Evolutionary conservation across 2,329 filamentous ascomycete genomes (phyloP).

Genomic region (Albophoma yamanashiensis): DNA sequence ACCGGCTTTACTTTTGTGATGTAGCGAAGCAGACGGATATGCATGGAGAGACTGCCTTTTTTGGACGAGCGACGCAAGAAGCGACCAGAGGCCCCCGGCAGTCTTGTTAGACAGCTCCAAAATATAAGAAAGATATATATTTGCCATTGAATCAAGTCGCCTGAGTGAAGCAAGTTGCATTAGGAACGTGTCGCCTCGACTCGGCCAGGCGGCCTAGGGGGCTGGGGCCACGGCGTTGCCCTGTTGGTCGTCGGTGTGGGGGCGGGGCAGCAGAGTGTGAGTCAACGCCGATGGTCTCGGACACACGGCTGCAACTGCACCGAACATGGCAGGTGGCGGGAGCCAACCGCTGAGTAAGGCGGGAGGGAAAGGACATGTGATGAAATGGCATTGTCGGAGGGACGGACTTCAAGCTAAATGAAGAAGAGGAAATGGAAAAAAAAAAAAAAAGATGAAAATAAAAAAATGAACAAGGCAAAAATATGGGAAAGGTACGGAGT

Average conservation of each 20-base stretch:
- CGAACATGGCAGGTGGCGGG: too few relatives aligned
- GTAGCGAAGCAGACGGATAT: neutral
- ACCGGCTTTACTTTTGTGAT: neutral
- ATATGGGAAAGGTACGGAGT: too few relatives aligned
- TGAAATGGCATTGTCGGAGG: too few relatives aligned
- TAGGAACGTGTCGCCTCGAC: neutral
- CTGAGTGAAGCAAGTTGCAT: neutral
- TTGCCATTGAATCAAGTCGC: neutral
- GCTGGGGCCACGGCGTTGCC: neutral
- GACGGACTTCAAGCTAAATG: too few relatives aligned
- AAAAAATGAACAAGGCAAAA: too few relatives aligned
- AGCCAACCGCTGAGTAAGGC: too few relatives aligned
- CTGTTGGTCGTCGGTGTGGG: neutral
- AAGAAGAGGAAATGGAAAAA: neutral
- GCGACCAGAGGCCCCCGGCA: neutral
- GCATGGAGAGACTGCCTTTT: neutral
- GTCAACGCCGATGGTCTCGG: neutral
- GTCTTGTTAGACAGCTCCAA: neutral
- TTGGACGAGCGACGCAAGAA: neutral
- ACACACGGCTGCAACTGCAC: too few relatives aligned
- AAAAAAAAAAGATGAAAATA: neutral
- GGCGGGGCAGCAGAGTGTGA: neutral
- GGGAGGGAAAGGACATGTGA: too few relatives aligned
- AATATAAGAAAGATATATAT: neutral
- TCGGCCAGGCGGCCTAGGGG: neutral